A percentile compares a stretch with the other conserved stretches of the same genome.
phyloP scores from a whole-genome alignment of 225 moss, liverwort and hornwort species.

The Polytrichum formosum region DNA sequence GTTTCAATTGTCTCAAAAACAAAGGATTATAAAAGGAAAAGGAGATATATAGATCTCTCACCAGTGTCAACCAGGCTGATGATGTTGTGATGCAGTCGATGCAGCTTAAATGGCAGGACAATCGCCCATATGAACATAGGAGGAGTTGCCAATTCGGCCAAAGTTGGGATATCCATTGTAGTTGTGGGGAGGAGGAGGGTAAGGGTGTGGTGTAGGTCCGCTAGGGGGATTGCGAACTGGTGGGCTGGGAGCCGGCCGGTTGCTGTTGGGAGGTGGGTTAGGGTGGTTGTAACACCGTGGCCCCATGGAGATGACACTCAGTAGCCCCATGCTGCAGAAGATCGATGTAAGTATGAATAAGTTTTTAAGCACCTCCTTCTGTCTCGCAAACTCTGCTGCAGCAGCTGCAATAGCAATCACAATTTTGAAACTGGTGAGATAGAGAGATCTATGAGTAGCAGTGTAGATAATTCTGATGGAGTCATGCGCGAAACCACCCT shows the following conservation, averaged over 20 bases:
- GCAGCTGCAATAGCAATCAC: too few species aligned
- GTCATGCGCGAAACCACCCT: too few species aligned
- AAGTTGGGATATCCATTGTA: slow-evolving; percentile 55
- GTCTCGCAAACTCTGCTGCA: too few species aligned
- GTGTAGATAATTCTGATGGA: too few species aligned
- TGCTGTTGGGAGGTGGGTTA: slow-evolving; percentile 40
- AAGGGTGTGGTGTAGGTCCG: slow-evolving; percentile 36
- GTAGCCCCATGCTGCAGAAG: neutral
- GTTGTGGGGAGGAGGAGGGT: slow-evolving; percentile 51
- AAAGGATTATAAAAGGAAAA: neutral
- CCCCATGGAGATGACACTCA: slow-evolving; percentile 1
- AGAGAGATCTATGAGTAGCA: too few species aligned
- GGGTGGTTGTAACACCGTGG: slow-evolving; percentile 38
- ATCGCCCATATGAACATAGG: neutral
- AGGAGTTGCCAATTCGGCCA: neutral
- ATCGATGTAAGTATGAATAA: too few species aligned
- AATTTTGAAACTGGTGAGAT: too few species aligned
- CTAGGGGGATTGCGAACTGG: slow-evolving; percentile 41
- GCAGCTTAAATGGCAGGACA: slow-evolving; percentile 2
- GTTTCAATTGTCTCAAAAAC: neutral
- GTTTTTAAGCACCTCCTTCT: too few species aligned
- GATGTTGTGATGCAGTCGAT: neutral
- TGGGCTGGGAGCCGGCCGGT: slow-evolving; percentile 35
- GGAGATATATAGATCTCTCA: neutral
- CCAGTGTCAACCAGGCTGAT: neutral